These are phyloP conservation scores for Botrytis elliptica DNA, from an alignment of 2,329 filamentous ascomycete genomes.

Conservation along the genomic window DNA sequence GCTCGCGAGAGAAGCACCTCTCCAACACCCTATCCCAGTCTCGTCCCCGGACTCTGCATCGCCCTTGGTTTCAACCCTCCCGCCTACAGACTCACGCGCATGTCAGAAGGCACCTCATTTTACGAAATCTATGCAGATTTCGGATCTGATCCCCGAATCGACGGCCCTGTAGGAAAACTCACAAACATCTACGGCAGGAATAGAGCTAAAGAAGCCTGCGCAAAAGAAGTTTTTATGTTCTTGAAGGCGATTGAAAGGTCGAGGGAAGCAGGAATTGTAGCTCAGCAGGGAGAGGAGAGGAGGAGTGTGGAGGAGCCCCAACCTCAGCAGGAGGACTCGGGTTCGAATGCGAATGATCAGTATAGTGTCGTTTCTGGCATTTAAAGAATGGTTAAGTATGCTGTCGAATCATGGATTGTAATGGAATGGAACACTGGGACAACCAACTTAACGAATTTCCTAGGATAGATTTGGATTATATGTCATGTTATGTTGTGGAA, in stretches of 20 bases:
- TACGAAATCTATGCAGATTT: conserved; percentile 37
- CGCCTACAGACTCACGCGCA: conserved; percentile 28
- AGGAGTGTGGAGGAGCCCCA: not conserved
- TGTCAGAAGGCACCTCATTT: conserved; percentile 23
- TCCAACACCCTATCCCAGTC: conserved; percentile 17
- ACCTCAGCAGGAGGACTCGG: not conserved
- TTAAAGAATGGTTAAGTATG: not conserved
- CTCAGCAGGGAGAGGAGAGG: conserved; percentile 22
- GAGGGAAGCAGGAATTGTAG: conserved; percentile 25
- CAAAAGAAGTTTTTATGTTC: conserved; percentile 43
- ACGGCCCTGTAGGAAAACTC: conserved; percentile 44
- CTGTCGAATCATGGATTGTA: not conserved
- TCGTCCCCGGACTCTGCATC: conserved; percentile 31
- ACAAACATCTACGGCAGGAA: conserved; percentile 48
- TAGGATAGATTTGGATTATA: not conserved
- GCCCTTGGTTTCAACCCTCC: conserved; percentile 33
- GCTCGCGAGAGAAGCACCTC: not conserved
- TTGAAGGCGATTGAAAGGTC: conserved; percentile 41
- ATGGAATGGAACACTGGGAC: not conserved
- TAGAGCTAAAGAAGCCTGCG: conserved; percentile 49
- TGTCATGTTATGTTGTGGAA: not conserved
- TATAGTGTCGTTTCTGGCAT: not conserved
- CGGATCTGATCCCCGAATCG: conserved; percentile 33
- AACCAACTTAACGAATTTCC: not conserved
- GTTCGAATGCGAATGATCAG: not conserved